Evolutionary conservation across 2,329 filamentous ascomycete genomes (phyloP).

Genomic region (Trichoderma guizhouense): DNA sequence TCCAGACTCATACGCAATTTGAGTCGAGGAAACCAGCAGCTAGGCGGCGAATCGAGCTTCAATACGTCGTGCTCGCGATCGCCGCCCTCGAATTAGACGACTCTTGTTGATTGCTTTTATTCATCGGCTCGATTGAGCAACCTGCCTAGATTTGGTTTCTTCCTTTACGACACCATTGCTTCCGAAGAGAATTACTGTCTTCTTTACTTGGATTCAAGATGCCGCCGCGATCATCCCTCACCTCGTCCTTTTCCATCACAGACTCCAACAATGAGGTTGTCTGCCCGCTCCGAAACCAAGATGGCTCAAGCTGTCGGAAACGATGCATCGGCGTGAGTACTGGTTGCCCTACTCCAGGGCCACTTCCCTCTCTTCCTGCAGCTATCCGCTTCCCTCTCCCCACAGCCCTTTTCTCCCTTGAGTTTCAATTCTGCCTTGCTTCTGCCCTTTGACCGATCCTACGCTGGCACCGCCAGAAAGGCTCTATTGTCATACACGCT

Average conservation of each 20-base stretch:
- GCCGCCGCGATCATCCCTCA: constrained; percentile 84
- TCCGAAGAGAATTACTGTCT: constrained; percentile 23
- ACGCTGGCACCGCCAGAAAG: neutral
- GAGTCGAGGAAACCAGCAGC: neutral
- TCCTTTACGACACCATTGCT: constrained; percentile 23
- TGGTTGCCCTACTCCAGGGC: constrained; percentile 16
- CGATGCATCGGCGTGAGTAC: constrained; percentile 93
- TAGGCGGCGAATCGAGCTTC: constrained; percentile 19
- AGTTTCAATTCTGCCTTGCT: neutral
- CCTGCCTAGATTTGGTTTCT: neutral
- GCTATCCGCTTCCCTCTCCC: neutral
- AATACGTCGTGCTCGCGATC: constrained; percentile 20
- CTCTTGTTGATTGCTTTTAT: constrained; percentile 22
- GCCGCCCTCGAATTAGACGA: constrained; percentile 28
- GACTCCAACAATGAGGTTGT: constrained; percentile 95
- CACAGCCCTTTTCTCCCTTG: neutral
- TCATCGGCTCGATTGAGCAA: constrained; percentile 32
- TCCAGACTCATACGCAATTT: neutral
- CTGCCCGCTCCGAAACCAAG: constrained; percentile 91
- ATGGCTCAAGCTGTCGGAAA: constrained; percentile 95
- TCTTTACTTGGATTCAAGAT: constrained; percentile 63
- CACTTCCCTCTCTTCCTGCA: neutral
- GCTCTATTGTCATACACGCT: neutral
- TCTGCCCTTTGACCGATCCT: neutral
- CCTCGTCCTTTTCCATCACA: constrained; percentile 86